These are phyloP conservation scores for Collybia sordida DNA, from an alignment of 768 basidiomycete genomes.

Conservation along the genomic window DNA sequence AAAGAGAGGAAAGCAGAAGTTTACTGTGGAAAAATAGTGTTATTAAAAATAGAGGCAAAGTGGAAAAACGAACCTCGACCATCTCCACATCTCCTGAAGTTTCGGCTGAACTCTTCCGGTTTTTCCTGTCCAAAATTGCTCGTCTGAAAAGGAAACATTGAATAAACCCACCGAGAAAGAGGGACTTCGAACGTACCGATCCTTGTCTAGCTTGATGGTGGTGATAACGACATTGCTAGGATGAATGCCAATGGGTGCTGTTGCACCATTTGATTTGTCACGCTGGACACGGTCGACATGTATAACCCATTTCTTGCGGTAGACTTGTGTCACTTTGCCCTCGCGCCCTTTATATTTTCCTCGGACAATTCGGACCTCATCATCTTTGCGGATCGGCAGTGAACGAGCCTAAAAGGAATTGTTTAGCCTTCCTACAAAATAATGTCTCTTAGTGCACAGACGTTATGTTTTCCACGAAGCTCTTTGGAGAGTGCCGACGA, in stretches of 20 bases:
- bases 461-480: slow-evolving; percentile 88
- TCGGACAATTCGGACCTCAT: slow-evolving; percentile 95
- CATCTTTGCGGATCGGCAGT: slow-evolving; percentile 94
- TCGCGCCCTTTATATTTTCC: slow-evolving; percentile 99
- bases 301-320: slow-evolving; percentile 99
- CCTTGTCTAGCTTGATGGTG: slow-evolving; percentile 90
- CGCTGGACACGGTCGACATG: slow-evolving; percentile 97
- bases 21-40: slow-evolving; percentile 32
- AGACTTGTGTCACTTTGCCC: slow-evolving; percentile 97
- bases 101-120: slow-evolving; percentile 62
- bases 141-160: slow-evolving; percentile 44
- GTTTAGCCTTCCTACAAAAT: neutral
- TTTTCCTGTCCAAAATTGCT: slow-evolving; percentile 85
- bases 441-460: slow-evolving; percentile 37
- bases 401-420: slow-evolving; percentile 67
- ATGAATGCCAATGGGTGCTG: slow-evolving; percentile 92
- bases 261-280: slow-evolving; percentile 96
- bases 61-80: slow-evolving; percentile 62
- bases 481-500: slow-evolving; percentile 95
- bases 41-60: slow-evolving; percentile 6
- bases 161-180: neutral
- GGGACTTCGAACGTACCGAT: slow-evolving; percentile 49
- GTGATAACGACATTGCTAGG: slow-evolving; percentile 96
- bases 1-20: slow-evolving; percentile 19
- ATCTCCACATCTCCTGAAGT: slow-evolving; percentile 66